Percentiles rank a stretch among this genome's conserved stretches.
phyloP scores from a whole-genome alignment of 192 early-diverging fungal genomes.

The Mortierella antarctica region DNA sequence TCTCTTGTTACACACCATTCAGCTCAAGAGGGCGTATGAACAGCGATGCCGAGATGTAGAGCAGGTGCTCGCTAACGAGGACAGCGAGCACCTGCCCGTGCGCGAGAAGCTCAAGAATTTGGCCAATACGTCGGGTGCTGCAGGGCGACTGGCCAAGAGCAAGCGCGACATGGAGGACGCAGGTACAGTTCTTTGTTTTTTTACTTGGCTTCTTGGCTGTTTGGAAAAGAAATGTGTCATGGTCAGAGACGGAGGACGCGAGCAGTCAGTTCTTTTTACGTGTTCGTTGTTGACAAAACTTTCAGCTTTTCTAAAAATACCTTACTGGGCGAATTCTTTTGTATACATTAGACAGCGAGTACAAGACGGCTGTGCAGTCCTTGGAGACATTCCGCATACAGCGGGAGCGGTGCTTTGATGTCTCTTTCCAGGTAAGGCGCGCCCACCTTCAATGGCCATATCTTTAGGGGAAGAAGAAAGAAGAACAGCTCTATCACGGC shows the following conservation, averaged over 20 bases:
- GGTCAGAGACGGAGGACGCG: neutral
- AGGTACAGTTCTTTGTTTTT: conserved; percentile 16
- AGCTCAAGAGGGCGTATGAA: conserved; percentile 44
- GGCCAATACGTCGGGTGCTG: conserved; percentile 38
- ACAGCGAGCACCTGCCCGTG: conserved; percentile 45
- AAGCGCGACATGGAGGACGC: conserved; percentile 50
- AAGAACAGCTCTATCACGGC: neutral
- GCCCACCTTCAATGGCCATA: neutral
- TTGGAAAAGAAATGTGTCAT: neutral
- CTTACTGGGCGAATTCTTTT: neutral
- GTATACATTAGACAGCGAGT: conserved; percentile 35
- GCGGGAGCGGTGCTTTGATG: conserved; percentile 33
- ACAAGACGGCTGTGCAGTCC: conserved; percentile 47
- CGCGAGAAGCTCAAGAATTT: conserved; percentile 45
- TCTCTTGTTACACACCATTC: neutral
- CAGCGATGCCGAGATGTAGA: conserved; percentile 45
- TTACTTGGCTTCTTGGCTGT: conserved; percentile 1
- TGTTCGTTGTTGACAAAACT: neutral
- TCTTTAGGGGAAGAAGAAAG: neutral
- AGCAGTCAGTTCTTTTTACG: neutral
- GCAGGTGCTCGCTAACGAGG: conserved; percentile 30
- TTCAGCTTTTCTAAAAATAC: conserved; percentile 19
- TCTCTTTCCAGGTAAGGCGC: conserved; percentile 21
- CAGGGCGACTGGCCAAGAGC: conserved; percentile 43
- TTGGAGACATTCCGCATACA: conserved; percentile 35